A percentile compares a stretch with the other conserved stretches of the same genome.
Evolutionary conservation across 1,284 basidiomycete species (phyloP).

Genomic region (Ceratobasidium sp.): DNA sequence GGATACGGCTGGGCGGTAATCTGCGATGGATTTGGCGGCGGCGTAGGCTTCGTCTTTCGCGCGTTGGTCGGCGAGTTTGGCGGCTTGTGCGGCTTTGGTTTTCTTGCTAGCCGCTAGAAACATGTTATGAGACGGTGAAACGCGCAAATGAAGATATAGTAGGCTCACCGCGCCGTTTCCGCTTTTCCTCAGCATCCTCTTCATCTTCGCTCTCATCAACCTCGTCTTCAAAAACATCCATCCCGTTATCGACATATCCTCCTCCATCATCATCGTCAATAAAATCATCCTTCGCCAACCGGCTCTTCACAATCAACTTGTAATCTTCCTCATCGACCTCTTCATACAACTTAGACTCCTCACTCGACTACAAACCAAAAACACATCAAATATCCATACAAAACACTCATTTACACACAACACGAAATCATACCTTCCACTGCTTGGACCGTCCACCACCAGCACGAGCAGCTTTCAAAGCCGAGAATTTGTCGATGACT

Average conservation of each 20-base stretch:
- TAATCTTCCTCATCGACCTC: constrained; percentile 95
- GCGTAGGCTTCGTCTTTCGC: constrained; percentile 63
- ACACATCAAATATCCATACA: constrained; percentile 51
- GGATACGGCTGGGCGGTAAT: constrained; percentile 81
- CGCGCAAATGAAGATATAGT: background rate
- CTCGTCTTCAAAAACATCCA: constrained; percentile 88
- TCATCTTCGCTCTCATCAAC: constrained; percentile 54
- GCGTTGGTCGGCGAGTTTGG: constrained; percentile 55
- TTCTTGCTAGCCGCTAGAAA: constrained; percentile 35
- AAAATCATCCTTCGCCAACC: constrained; percentile 94
- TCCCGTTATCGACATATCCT: constrained; percentile 96
- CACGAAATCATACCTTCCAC: constrained; percentile 60
- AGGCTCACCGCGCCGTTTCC: constrained; percentile 44
- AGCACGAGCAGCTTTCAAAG: constrained; percentile 61
- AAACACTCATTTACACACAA: background rate
- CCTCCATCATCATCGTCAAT: constrained; percentile 93
- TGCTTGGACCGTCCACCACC: constrained; percentile 61
- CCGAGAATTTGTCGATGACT: constrained; percentile 57
- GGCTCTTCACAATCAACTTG: constrained; percentile 83
- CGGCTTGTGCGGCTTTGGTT: constrained; percentile 52
- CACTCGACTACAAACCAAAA: constrained; percentile 61
- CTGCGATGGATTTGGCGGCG: constrained; percentile 69
- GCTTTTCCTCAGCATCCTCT: constrained; percentile 63
- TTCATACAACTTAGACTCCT: constrained; percentile 87
- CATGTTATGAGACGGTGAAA: background rate